Base-by-base conservation (phyloP, 352 stramenopile genomes). In the Globisporangium orthogonon region DNA sequence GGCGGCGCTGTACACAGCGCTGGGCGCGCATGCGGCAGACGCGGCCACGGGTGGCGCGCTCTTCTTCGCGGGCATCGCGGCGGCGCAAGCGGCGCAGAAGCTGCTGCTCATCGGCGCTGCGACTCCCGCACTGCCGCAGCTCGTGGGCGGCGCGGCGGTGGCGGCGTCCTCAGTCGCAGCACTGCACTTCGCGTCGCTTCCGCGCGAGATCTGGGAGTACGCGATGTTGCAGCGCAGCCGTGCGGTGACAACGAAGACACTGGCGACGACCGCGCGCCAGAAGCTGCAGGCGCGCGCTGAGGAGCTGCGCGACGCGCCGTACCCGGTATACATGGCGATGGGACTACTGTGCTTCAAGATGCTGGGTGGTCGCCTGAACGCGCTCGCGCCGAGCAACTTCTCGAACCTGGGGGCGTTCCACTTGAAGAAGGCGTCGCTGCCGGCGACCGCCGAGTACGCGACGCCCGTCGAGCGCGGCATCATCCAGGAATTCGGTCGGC, bases 401-500 rank as follows among this genome's bases (percentile, higher is more conserved):
- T 70, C 76, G 13, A 74, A 93, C 50, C 69, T 91, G 1, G 85
- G 85, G 7, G 85, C 85, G 4, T 95, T 93, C 61, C 83, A 90
- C 33, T 62, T 87, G 52, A 78, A 72, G 48, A 91, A 88, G 58
- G 76, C 77, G 44, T 92, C 83, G 29, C 69, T 91, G 9, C 79
- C 81, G 2, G 85, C 85, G 1, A 93, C 85, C 0, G 71, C 66
- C 7, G 74, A 89, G 48, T 95, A 93, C 59, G 85, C 83, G 2
- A 83, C 74, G 15, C 71, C 35, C 14, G 67, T 83, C 17, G 79
- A 85, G 47, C 73, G 81, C 50, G 74, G 73, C 2, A 66, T 93
- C 31, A 86, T 93, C 46, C 81, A 91, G 53, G 73, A 89, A 63
- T 90, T 93, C 53, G 85, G 85, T 1, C 70, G 85, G 7, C 71